Percentiles rank a stretch among this genome's conserved stretches.
Evolutionary conservation across 1,284 basidiomycete species (phyloP).

Genomic region (Schizophyllum commune): DNA sequence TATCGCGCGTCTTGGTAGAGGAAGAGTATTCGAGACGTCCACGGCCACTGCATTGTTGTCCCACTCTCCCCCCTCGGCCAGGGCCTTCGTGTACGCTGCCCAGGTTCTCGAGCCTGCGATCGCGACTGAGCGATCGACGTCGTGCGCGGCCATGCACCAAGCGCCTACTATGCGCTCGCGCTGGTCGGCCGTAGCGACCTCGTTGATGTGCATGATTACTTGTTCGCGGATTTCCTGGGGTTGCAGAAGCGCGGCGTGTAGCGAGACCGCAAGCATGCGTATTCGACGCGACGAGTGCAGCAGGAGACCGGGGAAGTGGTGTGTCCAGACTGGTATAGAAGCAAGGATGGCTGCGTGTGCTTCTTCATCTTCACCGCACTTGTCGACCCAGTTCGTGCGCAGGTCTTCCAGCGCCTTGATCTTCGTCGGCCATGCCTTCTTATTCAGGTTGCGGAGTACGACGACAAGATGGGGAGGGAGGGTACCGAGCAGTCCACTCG

Average conservation of each 20-base stretch:
- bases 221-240: conserved; percentile 46
- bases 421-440: conserved; percentile 90
- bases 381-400: conserved; percentile 60
- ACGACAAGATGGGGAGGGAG: conserved; percentile 82
- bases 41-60: conserved; percentile 18
- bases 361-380: conserved; percentile 59
- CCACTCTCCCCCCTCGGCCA: conserved; percentile 26
- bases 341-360: conserved; percentile 5
- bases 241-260: conserved; percentile 66
- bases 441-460: conserved; percentile 74
- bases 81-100: conserved; percentile 15
- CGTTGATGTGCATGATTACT: conserved; percentile 51
- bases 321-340: conserved; percentile 29
- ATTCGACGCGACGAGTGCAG: conserved; percentile 78
- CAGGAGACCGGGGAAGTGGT: conserved; percentile 79
- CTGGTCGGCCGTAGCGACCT: conserved; percentile 47
- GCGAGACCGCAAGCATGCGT: conserved; percentile 56
- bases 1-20: neutral
- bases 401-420: conserved; percentile 85
- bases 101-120: conserved; percentile 46
- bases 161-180: conserved; percentile 70
- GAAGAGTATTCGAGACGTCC: neutral
- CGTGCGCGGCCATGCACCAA: conserved; percentile 72
- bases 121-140: conserved; percentile 63
- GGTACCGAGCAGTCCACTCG: conserved; percentile 70